phyloP scores from a whole-genome alignment of 2,329 filamentous ascomycete species.

The Phaeosphaeria sp. region DNA sequence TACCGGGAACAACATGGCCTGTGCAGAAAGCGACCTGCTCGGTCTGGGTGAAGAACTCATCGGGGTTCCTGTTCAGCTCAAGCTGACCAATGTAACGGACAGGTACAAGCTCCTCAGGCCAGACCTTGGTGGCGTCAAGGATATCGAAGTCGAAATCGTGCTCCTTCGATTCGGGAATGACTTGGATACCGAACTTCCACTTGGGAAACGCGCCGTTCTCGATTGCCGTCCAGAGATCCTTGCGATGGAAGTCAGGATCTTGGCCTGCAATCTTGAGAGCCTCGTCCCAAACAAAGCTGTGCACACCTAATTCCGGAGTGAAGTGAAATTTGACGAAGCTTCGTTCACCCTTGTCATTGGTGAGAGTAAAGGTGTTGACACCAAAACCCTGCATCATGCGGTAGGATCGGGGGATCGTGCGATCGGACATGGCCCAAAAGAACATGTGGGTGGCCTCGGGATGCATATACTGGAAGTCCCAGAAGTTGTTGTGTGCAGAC shows the following conservation, averaged over 20 bases:
- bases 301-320: constrained; percentile 75
- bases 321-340: constrained; percentile 81
- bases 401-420: constrained; percentile 74
- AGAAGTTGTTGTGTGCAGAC: constrained; percentile 73
- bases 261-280: constrained; percentile 68
- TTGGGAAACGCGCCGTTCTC: constrained; percentile 73
- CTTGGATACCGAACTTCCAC: constrained; percentile 85
- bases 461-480: constrained; percentile 73
- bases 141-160: constrained; percentile 86
- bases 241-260: constrained; percentile 82
- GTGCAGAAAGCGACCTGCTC: constrained; percentile 87
- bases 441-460: constrained; percentile 79
- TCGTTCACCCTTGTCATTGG: constrained; percentile 71
- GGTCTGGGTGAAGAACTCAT: constrained; percentile 82
- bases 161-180: constrained; percentile 72
- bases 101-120: constrained; percentile 79
- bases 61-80: constrained; percentile 78
- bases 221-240: constrained; percentile 78
- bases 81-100: constrained; percentile 80
- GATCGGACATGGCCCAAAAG: constrained; percentile 80
- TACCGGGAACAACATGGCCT: constrained; percentile 77
- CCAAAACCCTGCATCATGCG: constrained; percentile 89
- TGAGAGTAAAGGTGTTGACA: constrained; percentile 77
- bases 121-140: constrained; percentile 83
- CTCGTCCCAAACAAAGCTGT: constrained; percentile 81